phyloP scores from a whole-genome alignment of 129 eudicot species.

The Lactuca saligna region DNA sequence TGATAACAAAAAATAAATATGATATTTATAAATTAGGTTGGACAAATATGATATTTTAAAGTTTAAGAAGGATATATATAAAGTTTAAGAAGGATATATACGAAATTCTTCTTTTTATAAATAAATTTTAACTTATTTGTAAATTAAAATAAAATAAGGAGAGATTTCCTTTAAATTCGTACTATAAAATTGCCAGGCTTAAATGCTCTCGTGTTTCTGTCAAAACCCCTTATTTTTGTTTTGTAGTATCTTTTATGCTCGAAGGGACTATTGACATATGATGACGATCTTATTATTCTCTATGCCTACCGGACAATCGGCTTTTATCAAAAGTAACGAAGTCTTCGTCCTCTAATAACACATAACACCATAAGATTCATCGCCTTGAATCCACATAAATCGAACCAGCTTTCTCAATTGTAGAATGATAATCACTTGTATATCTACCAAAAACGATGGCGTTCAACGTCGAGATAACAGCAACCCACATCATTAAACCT shows the following conservation, averaged over 20 bases:
- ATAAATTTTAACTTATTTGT: too few relatives aligned
- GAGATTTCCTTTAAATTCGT: too few relatives aligned
- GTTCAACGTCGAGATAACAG: constrained; percentile 24
- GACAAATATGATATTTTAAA: too few relatives aligned
- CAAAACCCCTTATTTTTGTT: too few relatives aligned
- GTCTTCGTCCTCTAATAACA: background rate
- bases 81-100: too few relatives aligned
- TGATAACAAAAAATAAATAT: too few relatives aligned
- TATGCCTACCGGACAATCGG: constrained; percentile 6
- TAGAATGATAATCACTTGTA: background rate
- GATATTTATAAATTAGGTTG: too few relatives aligned
- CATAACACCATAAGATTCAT: background rate
- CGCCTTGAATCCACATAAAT: constrained; percentile 6
- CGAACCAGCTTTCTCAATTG: background rate
- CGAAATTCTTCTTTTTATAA: too few relatives aligned
- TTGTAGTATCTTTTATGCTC: background rate
- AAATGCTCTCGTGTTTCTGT: too few relatives aligned
- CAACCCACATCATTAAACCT: constrained; percentile 35
- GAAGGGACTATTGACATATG: background rate
- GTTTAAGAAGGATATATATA: too few relatives aligned
- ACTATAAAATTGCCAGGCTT: too few relatives aligned
- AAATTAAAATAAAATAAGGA: too few relatives aligned
- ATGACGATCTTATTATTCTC: background rate
- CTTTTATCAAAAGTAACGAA: background rate
- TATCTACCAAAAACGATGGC: constrained; percentile 7